Evolutionary conservation across 441 rosid genomes (phyloP), one percentile per base, ranked within the genome.

Genomic region (California macrophylla): DNA sequence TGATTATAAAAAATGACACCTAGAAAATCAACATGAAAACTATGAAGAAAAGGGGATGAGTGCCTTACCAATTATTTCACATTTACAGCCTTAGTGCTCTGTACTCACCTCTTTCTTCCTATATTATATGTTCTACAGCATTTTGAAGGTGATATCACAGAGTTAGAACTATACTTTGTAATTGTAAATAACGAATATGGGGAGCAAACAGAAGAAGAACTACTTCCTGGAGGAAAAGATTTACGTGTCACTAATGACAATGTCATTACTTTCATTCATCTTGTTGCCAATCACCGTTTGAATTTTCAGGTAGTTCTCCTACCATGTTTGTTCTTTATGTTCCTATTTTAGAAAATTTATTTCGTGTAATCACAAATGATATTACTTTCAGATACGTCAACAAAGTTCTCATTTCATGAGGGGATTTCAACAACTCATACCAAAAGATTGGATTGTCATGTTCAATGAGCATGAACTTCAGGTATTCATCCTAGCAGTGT

Each of bases 381-480:
- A 36, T 66, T 58, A 54, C 40, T 76, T 78, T 75, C 89, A 94
- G 99, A 94, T 94, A 81, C 93, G 98, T 54, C 98, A 86, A 30
- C 99, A 94, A 80, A 90, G 99, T 83, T 76, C 87, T 79, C 88
- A 94, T 85, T 92, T 94, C 78, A 74, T 90, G 80, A 87, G 89
- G 81, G 99, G 99, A 34, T 90, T 94, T 86, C 90, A 94, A 84
- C 98, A 89, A 84, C 98, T 94, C 77, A 85, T 92, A 73, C 91
- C 86, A 73, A 94, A 82, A 82, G 94, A 86, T 70, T 94, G 98
- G 97, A 90, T 94, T 66, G 96, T 87, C 73, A 92, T 94, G 99
- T 92, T 94, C 71, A 89, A 94, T 67, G 99, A 94, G 79, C 97
- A 94, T 80, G 99, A 94, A 82, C 87, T 92, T 77, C 97, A 92